Base-by-base conservation (phyloP, 768 basidiomycete species). In the Hygrophorus russula region DNA sequence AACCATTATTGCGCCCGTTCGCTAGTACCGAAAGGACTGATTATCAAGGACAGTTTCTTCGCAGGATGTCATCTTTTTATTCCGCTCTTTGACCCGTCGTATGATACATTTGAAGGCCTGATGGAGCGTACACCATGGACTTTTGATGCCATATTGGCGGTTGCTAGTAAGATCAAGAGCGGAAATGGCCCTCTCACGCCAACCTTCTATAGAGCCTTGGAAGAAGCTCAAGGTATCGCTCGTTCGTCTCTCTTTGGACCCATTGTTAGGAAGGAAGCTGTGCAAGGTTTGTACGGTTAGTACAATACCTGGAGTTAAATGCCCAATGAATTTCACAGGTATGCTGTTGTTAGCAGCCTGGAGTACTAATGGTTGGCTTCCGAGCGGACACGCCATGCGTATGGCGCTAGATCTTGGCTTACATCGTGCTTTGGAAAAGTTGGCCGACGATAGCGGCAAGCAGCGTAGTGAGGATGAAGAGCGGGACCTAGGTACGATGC, bases 51-150 rank as follows among this genome's bases (percentile, higher is more conserved):
- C 68, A 91, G 88, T 56, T 97, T 94, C 71, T 94, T 94, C 68
- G 82, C 86, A 46, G 92, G 92, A 39, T 96, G 91, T 65, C 87
- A 96, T 67, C 74, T 92, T 59, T 97, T 96, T 70, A 90, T 96
- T 51, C 92, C 93, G 37, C 71, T 96, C 49, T 96, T 93, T 68
- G 91, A 96, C 64, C 85, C 88, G 27, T 66, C 70, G 46, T 94
- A 91, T 64, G 93, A 97, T 69, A 89, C 88, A 12, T 93, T 87
- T 66, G 92, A 94, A 59, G 80, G 80, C 51, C 71, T 93, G 53
- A 83, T 82, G 70, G 89, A 90, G 60, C 81, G 93, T 52, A 87
- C 86, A 4, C 93, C 93, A 4, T 97, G 91, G 84, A 92, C 90
- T 42, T 92, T 92, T 60, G 88, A 94, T 62, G 83, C 90, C 47